phyloP scores from a whole-genome alignment of 331 rosid species.

The Acacia pycnantha region DNA sequence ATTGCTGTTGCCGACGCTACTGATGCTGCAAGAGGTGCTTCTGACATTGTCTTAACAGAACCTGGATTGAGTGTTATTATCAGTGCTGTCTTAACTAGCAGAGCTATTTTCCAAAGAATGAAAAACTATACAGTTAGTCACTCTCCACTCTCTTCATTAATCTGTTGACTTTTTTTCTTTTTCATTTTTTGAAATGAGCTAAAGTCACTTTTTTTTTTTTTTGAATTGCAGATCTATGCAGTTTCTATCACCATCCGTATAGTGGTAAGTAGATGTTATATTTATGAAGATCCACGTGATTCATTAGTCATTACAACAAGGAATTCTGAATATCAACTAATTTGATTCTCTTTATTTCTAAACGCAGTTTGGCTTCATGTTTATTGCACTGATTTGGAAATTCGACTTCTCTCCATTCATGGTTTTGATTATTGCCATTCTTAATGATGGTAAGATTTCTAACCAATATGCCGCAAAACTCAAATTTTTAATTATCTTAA shows the following conservation, averaged over 20 bases:
- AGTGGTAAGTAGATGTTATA: slow-evolving; percentile 61
- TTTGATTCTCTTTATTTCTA: slow-evolving; percentile 15
- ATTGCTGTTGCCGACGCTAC: slow-evolving; percentile 99
- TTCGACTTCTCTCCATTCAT: slow-evolving; percentile 98
- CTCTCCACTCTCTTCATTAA: neutral
- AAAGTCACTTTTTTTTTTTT: neutral
- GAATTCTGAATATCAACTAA: neutral
- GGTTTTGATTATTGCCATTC: slow-evolving; percentile 97
- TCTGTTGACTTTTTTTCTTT: neutral
- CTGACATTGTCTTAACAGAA: slow-evolving; percentile 95
- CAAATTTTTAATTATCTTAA: neutral
- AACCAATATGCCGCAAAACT: neutral
- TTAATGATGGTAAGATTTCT: slow-evolving; percentile 76
- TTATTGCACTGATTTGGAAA: slow-evolving; percentile 92
- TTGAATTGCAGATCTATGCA: slow-evolving; percentile 77
- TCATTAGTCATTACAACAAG: neutral
- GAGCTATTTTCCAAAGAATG: slow-evolving; percentile 98
- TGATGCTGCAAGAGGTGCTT: slow-evolving; percentile 97
- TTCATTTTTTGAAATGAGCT: neutral
- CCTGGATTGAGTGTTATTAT: slow-evolving; percentile 98
- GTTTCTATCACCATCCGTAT: slow-evolving; percentile 99
- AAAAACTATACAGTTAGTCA: slow-evolving; percentile 88
- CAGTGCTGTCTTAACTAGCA: slow-evolving; percentile 92
- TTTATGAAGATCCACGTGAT: neutral
- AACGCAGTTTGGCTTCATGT: slow-evolving; percentile 94